A percentile compares a stretch with the other conserved stretches of the same genome.
Evolutionary conservation across 495 filamentous ascomycete genomes (phyloP).

Genomic region (Podospora pseudocomata): DNA sequence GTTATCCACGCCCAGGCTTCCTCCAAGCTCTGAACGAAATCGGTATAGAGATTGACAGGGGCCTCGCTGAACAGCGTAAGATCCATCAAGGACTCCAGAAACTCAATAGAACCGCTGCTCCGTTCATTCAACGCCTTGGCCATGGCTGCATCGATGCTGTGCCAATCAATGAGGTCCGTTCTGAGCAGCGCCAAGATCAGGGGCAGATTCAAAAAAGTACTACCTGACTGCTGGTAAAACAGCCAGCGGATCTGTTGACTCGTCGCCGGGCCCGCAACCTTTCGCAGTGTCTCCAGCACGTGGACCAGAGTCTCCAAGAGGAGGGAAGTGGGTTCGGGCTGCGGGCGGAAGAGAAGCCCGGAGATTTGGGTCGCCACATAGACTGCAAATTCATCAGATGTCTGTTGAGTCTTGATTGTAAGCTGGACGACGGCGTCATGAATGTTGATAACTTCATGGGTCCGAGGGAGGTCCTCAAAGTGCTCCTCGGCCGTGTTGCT

Average conservation of each 20-base stretch:
- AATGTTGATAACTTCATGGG: slow-evolving; percentile 60
- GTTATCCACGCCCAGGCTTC: slow-evolving; percentile 78
- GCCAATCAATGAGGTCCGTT: slow-evolving; percentile 70
- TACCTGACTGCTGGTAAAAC: slow-evolving; percentile 60
- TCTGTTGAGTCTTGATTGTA: slow-evolving; percentile 53
- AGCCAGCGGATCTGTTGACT: slow-evolving; percentile 66
- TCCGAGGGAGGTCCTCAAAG: slow-evolving; percentile 62
- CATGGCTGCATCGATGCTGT: slow-evolving; percentile 72
- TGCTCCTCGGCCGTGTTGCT: slow-evolving; percentile 65
- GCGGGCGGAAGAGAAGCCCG: slow-evolving; percentile 56
- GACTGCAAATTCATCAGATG: slow-evolving; percentile 63
- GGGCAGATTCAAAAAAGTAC: slow-evolving; percentile 72
- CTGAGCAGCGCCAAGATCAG: slow-evolving; percentile 71
- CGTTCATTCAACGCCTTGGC: slow-evolving; percentile 66
- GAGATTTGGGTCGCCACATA: slow-evolving; percentile 69
- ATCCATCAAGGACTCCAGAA: slow-evolving; percentile 71
- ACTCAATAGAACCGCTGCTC: slow-evolving; percentile 65
- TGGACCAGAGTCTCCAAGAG: slow-evolving; percentile 81
- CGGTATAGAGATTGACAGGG: slow-evolving; percentile 71
- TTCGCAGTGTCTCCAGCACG: slow-evolving; percentile 74
- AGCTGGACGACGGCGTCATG: slow-evolving; percentile 53
- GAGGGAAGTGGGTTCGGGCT: slow-evolving; percentile 54
- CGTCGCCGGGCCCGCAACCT: slow-evolving; percentile 69
- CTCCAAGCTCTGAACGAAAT: slow-evolving; percentile 79
- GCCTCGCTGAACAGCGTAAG: slow-evolving; percentile 71